Conservation (phyloP, 768 basidiomycete genomes). For the Pleurotus ostreatus region DNA sequence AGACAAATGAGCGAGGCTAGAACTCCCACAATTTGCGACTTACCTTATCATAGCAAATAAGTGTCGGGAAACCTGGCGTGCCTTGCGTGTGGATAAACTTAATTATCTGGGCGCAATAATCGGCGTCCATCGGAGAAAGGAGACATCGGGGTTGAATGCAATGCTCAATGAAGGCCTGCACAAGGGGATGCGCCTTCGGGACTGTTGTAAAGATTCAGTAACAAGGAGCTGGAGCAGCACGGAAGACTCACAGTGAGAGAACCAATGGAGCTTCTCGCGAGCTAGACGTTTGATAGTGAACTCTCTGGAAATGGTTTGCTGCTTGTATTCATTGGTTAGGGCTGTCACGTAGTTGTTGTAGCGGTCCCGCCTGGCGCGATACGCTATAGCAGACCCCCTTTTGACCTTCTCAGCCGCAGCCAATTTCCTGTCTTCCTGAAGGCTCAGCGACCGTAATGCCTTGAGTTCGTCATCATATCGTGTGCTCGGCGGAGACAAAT, state of each 20-base stretch:
- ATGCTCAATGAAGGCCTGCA: slow-evolving; percentile 73
- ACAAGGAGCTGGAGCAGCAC: neutral
- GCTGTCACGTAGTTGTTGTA: slow-evolving; percentile 56
- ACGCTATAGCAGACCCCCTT: slow-evolving; percentile 50
- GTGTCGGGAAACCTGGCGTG: slow-evolving; percentile 85
- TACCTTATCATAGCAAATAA: slow-evolving; percentile 83
- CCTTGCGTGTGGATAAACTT: slow-evolving; percentile 82
- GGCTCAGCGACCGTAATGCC: slow-evolving; percentile 54
- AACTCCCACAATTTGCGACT: slow-evolving; percentile 9
- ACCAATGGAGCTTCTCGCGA: slow-evolving; percentile 82
- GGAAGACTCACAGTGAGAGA: slow-evolving; percentile 49
- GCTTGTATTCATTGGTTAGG: slow-evolving; percentile 68
- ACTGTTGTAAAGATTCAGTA: slow-evolving; percentile 22
- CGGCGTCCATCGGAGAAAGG: slow-evolving; percentile 95
- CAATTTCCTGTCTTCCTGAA: slow-evolving; percentile 63
- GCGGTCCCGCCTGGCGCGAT: slow-evolving; percentile 62
- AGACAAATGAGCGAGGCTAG: slow-evolving; percentile 3
- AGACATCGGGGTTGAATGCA: slow-evolving; percentile 91
- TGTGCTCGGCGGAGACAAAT: slow-evolving; percentile 71
- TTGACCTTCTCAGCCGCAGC: slow-evolving; percentile 54
- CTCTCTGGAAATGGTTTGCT: slow-evolving; percentile 65
- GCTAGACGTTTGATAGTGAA: slow-evolving; percentile 75
- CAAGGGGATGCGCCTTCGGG: slow-evolving; percentile 46
- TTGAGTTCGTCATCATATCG: slow-evolving; percentile 80
- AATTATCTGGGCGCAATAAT: slow-evolving; percentile 90